These are phyloP conservation scores for Penicilliopsis zonata DNA, from an alignment of 495 filamentous ascomycete genomes.

Conservation along the genomic window DNA sequence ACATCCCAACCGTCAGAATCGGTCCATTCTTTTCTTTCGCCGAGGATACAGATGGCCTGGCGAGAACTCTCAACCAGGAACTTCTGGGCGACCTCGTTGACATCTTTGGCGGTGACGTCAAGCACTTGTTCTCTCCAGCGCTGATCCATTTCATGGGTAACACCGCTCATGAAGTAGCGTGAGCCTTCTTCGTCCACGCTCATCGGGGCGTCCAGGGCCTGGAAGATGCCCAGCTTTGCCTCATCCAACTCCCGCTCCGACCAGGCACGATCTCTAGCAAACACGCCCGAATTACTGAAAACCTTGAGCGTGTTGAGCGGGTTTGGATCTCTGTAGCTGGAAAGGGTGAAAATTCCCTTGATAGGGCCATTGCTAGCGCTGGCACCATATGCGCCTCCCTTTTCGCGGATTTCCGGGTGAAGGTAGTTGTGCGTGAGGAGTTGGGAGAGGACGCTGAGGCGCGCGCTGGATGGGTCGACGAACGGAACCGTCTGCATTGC, in stretches of 20 bases:
- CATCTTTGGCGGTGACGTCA: conserved; percentile 72
- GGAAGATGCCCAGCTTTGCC: conserved; percentile 90
- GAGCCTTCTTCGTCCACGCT: conserved; percentile 84
- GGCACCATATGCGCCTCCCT: conserved; percentile 92
- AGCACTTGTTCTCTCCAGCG: conserved; percentile 72
- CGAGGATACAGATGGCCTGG: conserved; percentile 53
- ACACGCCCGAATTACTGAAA: conserved; percentile 71
- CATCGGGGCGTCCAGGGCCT: conserved; percentile 84
- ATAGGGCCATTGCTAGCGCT: conserved; percentile 71
- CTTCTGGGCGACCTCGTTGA: conserved; percentile 67
- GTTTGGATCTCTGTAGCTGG: conserved; percentile 96
- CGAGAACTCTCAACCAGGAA: conserved; percentile 62
- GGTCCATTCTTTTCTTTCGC: conserved; percentile 74
- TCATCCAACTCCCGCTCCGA: conserved; percentile 82
- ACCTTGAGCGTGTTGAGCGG: conserved; percentile 77
- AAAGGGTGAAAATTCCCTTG: conserved; percentile 83
- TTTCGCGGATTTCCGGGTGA: conserved; percentile 95
- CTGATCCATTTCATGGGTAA: conserved; percentile 85
- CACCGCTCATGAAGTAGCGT: conserved; percentile 68
- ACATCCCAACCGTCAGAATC: conserved; percentile 28
- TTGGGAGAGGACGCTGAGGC: conserved; percentile 78
- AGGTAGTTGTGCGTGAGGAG: conserved; percentile 95
- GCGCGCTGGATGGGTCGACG: conserved; percentile 56
- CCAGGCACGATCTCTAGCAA: conserved; percentile 78
- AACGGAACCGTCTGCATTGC: conserved; percentile 80